These are phyloP conservation scores for Rhynchosporium agropyri DNA, from an alignment of 2,329 filamentous ascomycete genomes.

Conservation along the genomic window DNA sequence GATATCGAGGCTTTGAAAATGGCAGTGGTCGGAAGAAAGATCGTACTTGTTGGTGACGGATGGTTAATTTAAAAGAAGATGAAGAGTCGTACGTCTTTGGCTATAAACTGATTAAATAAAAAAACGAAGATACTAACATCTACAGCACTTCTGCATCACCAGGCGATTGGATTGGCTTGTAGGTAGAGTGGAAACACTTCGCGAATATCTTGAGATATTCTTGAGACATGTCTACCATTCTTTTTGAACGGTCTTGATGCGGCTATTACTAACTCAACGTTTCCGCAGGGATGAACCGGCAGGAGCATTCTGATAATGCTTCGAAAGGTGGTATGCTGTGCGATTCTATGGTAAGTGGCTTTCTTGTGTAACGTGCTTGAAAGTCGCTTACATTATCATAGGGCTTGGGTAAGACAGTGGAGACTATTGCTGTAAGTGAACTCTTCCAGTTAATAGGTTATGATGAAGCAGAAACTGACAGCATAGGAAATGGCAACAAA, in stretches of 20 bases:
- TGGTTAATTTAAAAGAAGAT: slow-evolving; percentile 2
- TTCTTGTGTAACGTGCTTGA: neutral
- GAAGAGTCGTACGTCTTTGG: neutral
- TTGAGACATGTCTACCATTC: too few species aligned
- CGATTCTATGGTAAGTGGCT: slow-evolving; percentile 3
- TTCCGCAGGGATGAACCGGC: neutral
- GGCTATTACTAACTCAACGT: too few species aligned
- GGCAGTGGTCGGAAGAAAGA: slow-evolving; percentile 4
- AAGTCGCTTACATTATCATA: neutral
- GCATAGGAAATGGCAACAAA: slow-evolving; percentile 5
- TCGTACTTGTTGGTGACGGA: neutral
- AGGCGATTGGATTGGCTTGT: neutral
- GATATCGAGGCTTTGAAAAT: neutral
- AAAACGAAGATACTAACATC: neutral
- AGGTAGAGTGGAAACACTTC: too few species aligned
- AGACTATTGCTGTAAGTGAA: neutral
- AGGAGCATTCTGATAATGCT: neutral
- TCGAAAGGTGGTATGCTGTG: neutral
- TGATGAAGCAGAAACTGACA: neutral
- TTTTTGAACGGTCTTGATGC: too few species aligned
- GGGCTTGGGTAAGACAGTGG: slow-evolving; percentile 9
- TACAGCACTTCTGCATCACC: neutral
- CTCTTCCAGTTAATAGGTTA: neutral
- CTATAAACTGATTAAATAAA: neutral
- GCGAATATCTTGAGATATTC: too few species aligned